Base-by-base conservation (phyloP, 1,284 basidiomycete species). In the Sanghuangporus weigelae region DNA sequence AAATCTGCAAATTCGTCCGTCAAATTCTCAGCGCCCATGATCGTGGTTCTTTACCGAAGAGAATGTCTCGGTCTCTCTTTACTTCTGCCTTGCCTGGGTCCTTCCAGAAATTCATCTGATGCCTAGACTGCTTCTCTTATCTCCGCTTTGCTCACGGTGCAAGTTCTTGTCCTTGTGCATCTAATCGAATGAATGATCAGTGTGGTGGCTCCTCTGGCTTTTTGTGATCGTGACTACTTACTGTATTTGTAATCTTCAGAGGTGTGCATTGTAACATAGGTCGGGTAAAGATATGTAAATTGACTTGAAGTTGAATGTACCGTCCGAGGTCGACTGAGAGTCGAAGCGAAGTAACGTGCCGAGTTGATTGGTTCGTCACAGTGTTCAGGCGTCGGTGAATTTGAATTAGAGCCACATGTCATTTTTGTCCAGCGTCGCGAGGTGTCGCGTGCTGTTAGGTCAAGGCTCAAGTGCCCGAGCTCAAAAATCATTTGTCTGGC, bases 21-120 rank as follows among this genome's bases (percentile, higher is more conserved):
- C 68, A 72, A 53, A 68, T 67, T 19, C 65, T 81, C 31, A 70
- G 74, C 65, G 69, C 71, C 57, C 76, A 80, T 63, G 79, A 81
- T 62, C 72, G 73, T 58, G 68, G 63, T 23, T 66, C 67, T 35
- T 67, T 75, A 26, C 69, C 73, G n/a, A 75, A 73, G 68, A 74
- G 69, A 51, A 73, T 79, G 66, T 77, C 79, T 14, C 70, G 69
- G 39, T 71, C 72, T 11, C 65, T 81, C 59, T 67, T 75, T 56
- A 59, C 70, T 14, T 8, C 67, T 16, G 62, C 59, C 3, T 51
- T 68, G 23, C 68, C 68, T 48, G 67, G 60, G 23, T 49, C 56
- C 23, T 62, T 62, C 50, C 60, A 57, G 44, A 59, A 59, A 14
- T 67, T 44, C 58, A 62, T 35, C 21, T 26, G 56, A 56, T 42